Percentiles rank a stretch among this genome's conserved stretches.
Evolutionary conservation across 2,329 filamentous ascomycete genomes (phyloP).

Genomic region (Aspergillus chevalieri): DNA sequence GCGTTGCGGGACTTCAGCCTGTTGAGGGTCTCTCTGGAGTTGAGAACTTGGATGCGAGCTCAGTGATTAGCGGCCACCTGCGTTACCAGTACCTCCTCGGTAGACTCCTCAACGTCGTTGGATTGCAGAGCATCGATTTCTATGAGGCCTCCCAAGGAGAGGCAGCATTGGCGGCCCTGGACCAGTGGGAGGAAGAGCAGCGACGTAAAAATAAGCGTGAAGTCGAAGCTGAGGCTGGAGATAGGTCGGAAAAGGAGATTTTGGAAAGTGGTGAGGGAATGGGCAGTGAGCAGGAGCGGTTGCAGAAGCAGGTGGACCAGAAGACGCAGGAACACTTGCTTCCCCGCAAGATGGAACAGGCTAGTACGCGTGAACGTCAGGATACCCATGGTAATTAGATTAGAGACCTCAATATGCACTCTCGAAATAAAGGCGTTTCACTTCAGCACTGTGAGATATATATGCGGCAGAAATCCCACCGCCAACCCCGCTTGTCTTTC

Average conservation of each 20-base stretch:
- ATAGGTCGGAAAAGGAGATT: constrained; percentile 9
- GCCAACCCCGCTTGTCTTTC: background rate
- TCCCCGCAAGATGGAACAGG: constrained; percentile 6
- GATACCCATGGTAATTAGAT: background rate
- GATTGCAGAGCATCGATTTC: constrained; percentile 60
- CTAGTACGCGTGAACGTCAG: background rate
- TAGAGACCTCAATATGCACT: background rate
- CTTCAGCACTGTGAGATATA: no score
- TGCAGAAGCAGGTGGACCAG: constrained; percentile 20
- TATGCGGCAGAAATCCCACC: no score
- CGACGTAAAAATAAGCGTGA: constrained; percentile 23
- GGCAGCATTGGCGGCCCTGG: constrained; percentile 34
- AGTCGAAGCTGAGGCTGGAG: constrained; percentile 13
- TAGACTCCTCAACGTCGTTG: constrained; percentile 59
- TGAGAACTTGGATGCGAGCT: constrained; percentile 63
- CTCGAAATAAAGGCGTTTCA: no score
- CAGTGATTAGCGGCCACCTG: constrained; percentile 62
- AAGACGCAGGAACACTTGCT: constrained; percentile 26
- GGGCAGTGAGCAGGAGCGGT: constrained; percentile 12
- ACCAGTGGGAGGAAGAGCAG: constrained; percentile 33
- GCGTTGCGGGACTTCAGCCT: constrained; percentile 75
- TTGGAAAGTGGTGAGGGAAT: constrained; percentile 17
- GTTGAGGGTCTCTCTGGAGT: constrained; percentile 49
- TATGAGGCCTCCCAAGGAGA: constrained; percentile 40
- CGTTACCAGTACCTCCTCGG: constrained; percentile 64